phyloP scores from a whole-genome alignment of 257 asterid genomes.

The Cinchona pubescens region DNA sequence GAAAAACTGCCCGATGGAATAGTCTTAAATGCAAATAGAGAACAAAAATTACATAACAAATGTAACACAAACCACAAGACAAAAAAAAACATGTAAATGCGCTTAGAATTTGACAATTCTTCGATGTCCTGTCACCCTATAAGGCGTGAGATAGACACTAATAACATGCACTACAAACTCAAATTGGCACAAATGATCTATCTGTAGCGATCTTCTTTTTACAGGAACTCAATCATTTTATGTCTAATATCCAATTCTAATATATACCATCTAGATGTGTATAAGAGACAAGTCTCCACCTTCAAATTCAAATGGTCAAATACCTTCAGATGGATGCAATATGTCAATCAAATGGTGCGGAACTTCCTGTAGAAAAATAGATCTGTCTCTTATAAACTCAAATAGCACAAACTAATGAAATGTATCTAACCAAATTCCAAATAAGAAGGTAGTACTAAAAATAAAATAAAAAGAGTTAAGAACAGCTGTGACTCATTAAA shows the following conservation, averaged over 20 bases:
- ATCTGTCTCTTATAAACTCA: too few relatives aligned
- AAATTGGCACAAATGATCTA: neutral
- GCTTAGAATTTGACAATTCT: neutral
- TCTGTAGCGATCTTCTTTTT: neutral
- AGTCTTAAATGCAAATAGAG: constrained; percentile 47
- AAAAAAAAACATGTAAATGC: neutral
- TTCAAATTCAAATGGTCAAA: too few relatives aligned
- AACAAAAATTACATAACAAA: neutral
- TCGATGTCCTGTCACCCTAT: neutral
- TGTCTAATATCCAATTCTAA: neutral
- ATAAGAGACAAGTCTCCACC: too few relatives aligned
- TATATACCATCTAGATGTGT: too few relatives aligned
- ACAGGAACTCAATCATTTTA: neutral
- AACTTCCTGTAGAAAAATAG: constrained; percentile 87
- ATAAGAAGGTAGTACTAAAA: too few relatives aligned
- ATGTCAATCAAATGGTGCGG: constrained; percentile 93
- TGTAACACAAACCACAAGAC: too few relatives aligned
- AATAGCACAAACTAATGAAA: neutral
- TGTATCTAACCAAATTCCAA: neutral
- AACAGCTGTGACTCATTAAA: neutral
- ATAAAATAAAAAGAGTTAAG: too few relatives aligned
- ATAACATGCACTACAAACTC: neutral
- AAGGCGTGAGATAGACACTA: neutral
- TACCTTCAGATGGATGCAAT: constrained; percentile 96
- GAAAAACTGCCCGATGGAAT: constrained; percentile 85